Evolutionary conservation across 176 grass and related monocot genomes (phyloP).

Genomic region (Pharus latifolius): DNA sequence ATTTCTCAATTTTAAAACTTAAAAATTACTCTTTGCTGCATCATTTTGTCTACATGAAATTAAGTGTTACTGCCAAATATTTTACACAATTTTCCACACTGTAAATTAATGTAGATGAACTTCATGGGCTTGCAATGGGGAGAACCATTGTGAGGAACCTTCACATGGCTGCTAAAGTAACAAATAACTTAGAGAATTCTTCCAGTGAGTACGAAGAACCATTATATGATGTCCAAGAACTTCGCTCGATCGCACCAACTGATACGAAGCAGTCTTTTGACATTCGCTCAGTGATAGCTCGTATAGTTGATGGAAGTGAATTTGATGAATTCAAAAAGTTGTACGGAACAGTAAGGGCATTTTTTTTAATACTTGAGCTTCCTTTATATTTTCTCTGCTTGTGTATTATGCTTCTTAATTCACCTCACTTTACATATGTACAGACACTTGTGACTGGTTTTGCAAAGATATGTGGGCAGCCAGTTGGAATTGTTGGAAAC

Average conservation of each 20-base stretch:
- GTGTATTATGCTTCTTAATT: not conserved
- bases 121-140: conserved; percentile 72
- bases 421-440: conserved; percentile 13
- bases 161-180: conserved; percentile 65
- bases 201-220: conserved; percentile 65
- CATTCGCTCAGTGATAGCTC: conserved; percentile 78
- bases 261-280: conserved; percentile 87
- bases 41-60: not conserved
- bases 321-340: conserved; percentile 99
- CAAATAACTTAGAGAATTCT: conserved; percentile 28
- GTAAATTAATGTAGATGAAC: conserved; percentile 67
- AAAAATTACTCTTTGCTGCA: not conserved
- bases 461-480: conserved; percentile 80
- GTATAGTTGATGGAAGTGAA: conserved; percentile 78
- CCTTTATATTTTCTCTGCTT: conserved; percentile 8
- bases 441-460: conserved; percentile 98
- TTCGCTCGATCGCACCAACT: conserved; percentile 65
- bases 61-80: not conserved
- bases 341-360: conserved; percentile 82
- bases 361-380: not conserved
- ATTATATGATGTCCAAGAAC: conserved; percentile 79
- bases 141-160: conserved; percentile 85
- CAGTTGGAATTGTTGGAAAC: conserved; percentile 94
- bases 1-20: not conserved
- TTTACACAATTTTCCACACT: conserved; percentile 5